phyloP scores from a whole-genome alignment of 73 alveolate species.

The Diophrys appendiculata region DNA sequence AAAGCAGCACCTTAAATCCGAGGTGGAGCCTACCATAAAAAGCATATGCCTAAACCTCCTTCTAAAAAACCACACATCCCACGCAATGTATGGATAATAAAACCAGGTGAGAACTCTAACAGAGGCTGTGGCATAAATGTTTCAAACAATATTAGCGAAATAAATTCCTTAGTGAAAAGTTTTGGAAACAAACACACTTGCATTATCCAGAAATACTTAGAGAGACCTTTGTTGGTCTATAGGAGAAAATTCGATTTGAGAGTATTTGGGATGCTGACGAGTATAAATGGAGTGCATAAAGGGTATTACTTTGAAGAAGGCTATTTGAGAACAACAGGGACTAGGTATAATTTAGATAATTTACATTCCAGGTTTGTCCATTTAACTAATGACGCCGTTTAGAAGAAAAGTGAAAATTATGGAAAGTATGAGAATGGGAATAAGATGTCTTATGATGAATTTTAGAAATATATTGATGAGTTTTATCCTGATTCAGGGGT shows the following conservation, averaged over 20 bases:
- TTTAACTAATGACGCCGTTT: constrained; percentile 86
- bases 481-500: constrained; percentile 52
- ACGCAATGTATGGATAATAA: constrained; percentile 57
- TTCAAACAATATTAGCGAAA: constrained; percentile 32
- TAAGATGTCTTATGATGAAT: constrained; percentile 79
- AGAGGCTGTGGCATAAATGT: constrained; percentile 65
- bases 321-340: constrained; percentile 72
- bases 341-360: constrained; percentile 58
- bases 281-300: constrained; percentile 53
- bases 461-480: constrained; percentile 63
- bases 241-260: constrained; percentile 83
- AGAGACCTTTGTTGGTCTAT: constrained; percentile 72
- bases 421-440: constrained; percentile 86
- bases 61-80: too few relatives aligned
- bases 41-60: too few relatives aligned
- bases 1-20: too few relatives aligned
- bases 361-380: constrained; percentile 64
- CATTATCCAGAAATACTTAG: constrained; percentile 74
- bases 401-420: constrained; percentile 78
- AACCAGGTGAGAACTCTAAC: constrained; percentile 65
- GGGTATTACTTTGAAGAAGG: constrained; percentile 80
- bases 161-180: constrained; percentile 24
- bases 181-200: constrained; percentile 47
- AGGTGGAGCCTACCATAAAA: too few relatives aligned
- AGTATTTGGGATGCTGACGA: constrained; percentile 70